phyloP scores from a whole-genome alignment of 2,329 filamentous ascomycete genomes.

The Fusarium sp. region DNA sequence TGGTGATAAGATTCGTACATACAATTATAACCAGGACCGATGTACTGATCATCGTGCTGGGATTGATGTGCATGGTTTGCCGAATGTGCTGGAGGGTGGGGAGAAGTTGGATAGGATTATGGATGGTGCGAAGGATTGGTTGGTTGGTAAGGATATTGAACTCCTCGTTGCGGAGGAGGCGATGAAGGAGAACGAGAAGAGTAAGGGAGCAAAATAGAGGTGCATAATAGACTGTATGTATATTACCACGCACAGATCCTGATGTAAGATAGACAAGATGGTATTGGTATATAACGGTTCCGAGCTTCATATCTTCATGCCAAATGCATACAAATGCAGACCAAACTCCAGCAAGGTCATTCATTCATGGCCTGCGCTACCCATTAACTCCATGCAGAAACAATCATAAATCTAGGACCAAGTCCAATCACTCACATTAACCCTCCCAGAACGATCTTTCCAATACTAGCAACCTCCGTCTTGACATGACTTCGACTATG shows the following conservation, averaged over 20 bases:
- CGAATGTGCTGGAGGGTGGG: constrained; percentile 80
- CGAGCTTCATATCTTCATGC: constrained; percentile 26
- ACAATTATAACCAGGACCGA: constrained; percentile 80
- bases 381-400: constrained; percentile 37
- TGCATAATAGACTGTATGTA: constrained; percentile 17
- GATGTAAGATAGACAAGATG: constrained; percentile 27
- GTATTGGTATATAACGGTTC: constrained; percentile 17
- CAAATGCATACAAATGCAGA: constrained; percentile 8
- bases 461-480: constrained; percentile 84
- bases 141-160: constrained; percentile 79
- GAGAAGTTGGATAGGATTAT: constrained; percentile 79
- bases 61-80: constrained; percentile 81
- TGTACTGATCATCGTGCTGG: constrained; percentile 91
- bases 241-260: constrained; percentile 26
- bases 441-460: constrained; percentile 89
- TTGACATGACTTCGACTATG: constrained; percentile 79
- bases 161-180: constrained; percentile 74
- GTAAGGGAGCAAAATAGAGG: constrained; percentile 18
- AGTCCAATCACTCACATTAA: constrained; percentile 66
- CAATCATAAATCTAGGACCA: neutral
- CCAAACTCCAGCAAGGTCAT: constrained; percentile 38
- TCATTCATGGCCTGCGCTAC: constrained; percentile 33
- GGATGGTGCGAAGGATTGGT: constrained; percentile 80
- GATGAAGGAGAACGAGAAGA: constrained; percentile 44
- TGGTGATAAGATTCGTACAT: constrained; percentile 93